These are phyloP conservation scores for Massariosphaeria phaeospora DNA, from an alignment of 495 filamentous ascomycete genomes.

Conservation along the genomic window DNA sequence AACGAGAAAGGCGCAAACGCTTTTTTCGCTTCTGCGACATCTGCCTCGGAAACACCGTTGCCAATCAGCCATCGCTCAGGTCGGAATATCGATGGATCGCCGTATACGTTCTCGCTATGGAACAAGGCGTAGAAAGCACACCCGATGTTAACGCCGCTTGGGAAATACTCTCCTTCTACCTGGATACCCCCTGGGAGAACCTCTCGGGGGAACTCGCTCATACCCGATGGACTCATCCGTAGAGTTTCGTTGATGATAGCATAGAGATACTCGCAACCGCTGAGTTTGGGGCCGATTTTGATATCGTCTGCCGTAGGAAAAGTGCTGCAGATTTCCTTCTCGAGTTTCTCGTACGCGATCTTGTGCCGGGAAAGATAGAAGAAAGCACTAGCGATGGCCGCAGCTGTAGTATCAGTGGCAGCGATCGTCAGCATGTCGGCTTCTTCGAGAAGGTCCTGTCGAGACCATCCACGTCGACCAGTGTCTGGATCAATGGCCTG, in stretches of 20 bases:
- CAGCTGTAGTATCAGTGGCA: constrained; percentile 16
- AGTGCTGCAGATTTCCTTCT: constrained; percentile 5
- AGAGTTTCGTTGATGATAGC: constrained; percentile 17
- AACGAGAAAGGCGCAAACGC: constrained; percentile 12
- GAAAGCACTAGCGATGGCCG: constrained; percentile 4
- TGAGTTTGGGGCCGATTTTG: constrained; percentile 1
- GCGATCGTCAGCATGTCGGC: constrained; percentile 2
- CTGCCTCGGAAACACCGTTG: constrained; percentile 8
- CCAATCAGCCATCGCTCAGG: constrained; percentile 20
- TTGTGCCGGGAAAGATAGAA: constrained; percentile 9
- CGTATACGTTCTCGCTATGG: constrained; percentile 10
- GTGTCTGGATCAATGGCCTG: constrained; percentile 10
- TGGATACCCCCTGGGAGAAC: constrained; percentile 3
- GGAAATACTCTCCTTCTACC: constrained; percentile 4
- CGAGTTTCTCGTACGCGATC: constrained; percentile 1
- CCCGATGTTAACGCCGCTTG: not conserved
- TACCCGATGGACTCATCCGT: constrained; percentile 10
- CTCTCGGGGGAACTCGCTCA: not conserved
- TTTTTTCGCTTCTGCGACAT: constrained; percentile 6
- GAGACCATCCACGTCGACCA: constrained; percentile 5
- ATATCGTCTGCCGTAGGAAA: constrained; percentile 11
- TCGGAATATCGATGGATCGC: constrained; percentile 8
- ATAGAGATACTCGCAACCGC: constrained; percentile 5
- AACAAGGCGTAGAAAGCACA: constrained; percentile 4
- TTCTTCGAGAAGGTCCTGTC: constrained; percentile 3